Evolutionary conservation across 176 grass and related monocot species (phyloP).

Genomic region (Otatea glauca): DNA sequence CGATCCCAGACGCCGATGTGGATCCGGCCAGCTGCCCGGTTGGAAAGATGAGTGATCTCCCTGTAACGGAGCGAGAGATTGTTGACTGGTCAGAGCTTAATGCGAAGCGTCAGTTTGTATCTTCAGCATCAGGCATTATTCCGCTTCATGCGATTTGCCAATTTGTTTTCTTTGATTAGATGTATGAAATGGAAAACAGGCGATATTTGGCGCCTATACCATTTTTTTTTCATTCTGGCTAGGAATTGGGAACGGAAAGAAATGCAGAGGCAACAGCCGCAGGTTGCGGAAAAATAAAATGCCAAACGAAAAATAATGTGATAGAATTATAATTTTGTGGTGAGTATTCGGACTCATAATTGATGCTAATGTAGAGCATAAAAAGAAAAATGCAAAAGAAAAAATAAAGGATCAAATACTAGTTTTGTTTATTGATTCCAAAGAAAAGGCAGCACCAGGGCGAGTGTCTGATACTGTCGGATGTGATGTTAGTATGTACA

Average conservation of each 20-base stretch:
- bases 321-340: not conserved
- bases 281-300: not conserved
- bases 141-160: not conserved
- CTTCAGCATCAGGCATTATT: not conserved
- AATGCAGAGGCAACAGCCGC: not conserved
- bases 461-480: constrained; percentile 47
- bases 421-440: constrained; percentile 68
- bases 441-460: constrained; percentile 54
- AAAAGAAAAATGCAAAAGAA: not conserved
- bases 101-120: not conserved
- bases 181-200: not conserved
- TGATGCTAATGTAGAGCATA: not conserved
- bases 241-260: not conserved
- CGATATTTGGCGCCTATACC: not conserved
- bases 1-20: not conserved
- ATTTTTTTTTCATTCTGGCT: not conserved
- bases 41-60: not conserved
- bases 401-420: not conserved
- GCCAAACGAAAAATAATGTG: not conserved
- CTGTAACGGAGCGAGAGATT: too few species aligned
- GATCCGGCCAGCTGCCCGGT: not conserved
- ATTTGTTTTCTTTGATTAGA: not conserved
- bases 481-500: constrained; percentile 78
- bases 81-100: too few species aligned
- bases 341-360: not conserved